Evolutionary conservation across 805 yeast genomes (phyloP).

Genomic region (Starmerella asiatica): DNA sequence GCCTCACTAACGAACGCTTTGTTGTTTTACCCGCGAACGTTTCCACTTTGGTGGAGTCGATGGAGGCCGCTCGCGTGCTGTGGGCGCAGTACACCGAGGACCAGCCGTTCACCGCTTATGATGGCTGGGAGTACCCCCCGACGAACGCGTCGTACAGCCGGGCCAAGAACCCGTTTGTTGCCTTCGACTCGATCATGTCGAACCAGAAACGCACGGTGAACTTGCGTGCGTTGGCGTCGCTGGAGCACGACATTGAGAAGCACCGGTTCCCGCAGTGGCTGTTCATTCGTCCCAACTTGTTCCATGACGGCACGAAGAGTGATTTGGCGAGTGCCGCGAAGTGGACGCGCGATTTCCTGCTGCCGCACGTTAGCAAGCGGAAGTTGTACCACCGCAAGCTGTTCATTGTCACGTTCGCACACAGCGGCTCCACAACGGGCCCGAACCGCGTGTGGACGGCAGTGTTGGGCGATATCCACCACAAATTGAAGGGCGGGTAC

Average conservation of each 20-base stretch:
- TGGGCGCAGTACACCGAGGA: constrained; percentile 46
- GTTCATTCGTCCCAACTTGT: constrained; percentile 42
- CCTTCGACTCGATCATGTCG: constrained; percentile 31
- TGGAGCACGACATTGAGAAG: constrained; percentile 31
- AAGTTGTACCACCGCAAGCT: constrained; percentile 38
- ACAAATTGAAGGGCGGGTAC: constrained; percentile 31
- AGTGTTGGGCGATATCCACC: constrained; percentile 38
- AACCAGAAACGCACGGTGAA: constrained; percentile 30
- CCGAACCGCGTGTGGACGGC: constrained; percentile 36
- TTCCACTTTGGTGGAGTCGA: constrained; percentile 36
- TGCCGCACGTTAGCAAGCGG: constrained; percentile 27
- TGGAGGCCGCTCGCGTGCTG: constrained; percentile 35
- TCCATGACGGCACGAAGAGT: constrained; percentile 41
- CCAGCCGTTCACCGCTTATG: constrained; percentile 40
- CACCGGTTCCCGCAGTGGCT: constrained; percentile 39
- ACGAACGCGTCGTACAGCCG: constrained; percentile 36
- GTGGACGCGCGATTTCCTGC: constrained; percentile 36
- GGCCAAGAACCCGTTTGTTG: constrained; percentile 39
- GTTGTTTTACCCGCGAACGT: constrained; percentile 34
- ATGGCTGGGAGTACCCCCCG: constrained; percentile 35
- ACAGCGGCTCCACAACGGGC: constrained; percentile 33
- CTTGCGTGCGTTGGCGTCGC: constrained; percentile 37
- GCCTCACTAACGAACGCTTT: constrained; percentile 36
- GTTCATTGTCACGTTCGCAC: constrained; percentile 39
- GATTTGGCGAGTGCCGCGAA: constrained; percentile 34